Percentiles rank a stretch among this genome's conserved stretches.
These are phyloP conservation scores for Xylaria acuta DNA, from an alignment of 495 filamentous ascomycete genomes.

Conservation along the genomic window DNA sequence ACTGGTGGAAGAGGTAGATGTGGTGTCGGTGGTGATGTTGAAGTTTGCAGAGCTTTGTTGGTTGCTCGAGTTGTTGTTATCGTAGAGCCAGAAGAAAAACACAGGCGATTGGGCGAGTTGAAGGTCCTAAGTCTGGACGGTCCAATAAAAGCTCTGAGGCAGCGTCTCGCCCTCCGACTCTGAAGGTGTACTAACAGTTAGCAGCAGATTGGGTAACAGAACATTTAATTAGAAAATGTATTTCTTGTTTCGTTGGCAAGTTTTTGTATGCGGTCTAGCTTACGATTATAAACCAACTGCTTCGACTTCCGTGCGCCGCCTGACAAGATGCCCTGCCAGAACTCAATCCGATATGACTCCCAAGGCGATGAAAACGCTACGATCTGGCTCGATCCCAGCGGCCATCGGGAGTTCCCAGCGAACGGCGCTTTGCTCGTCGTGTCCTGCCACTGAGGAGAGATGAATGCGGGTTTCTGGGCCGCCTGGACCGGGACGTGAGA, in stretches of 20 bases:
- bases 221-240: too few relatives aligned
- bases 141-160: conserved; percentile 16
- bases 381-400: not conserved
- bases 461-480: conserved; percentile 7
- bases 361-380: not conserved
- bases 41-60: not conserved
- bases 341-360: conserved; percentile 1
- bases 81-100: conserved; percentile 7
- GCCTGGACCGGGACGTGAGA: not conserved
- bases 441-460: not conserved
- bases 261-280: not conserved
- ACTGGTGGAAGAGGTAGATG: not conserved
- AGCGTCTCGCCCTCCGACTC: not conserved
- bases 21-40: conserved; percentile 1
- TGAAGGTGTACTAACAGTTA: not conserved
- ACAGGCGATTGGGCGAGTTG: not conserved
- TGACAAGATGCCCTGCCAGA: not conserved
- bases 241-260: not conserved
- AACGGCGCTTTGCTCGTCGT: not conserved
- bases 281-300: conserved; percentile 6
- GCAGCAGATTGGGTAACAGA: too few relatives aligned
- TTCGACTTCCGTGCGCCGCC: not conserved
- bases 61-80: not conserved
- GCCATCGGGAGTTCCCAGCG: not conserved
- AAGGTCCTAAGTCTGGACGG: conserved; percentile 16